phyloP scores from a whole-genome alignment of 371 early-diverging fungal species.

The Polyrhizophydium stewartii region DNA sequence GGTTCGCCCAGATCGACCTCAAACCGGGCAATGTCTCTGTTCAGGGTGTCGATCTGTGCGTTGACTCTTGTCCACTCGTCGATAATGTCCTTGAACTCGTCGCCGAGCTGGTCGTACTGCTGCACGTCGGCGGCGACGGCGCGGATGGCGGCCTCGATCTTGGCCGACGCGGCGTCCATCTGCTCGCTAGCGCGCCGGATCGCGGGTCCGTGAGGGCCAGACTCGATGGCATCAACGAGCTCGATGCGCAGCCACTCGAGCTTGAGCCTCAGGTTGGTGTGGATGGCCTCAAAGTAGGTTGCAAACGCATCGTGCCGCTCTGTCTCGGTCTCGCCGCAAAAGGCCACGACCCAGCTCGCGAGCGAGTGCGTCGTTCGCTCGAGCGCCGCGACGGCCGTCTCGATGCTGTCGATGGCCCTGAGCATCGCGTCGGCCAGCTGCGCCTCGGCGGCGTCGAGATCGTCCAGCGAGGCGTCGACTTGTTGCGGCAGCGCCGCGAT shows the following conservation, averaged over 20 bases:
- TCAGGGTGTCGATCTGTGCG: too few relatives aligned
- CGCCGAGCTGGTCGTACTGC: not conserved
- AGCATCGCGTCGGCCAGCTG: not conserved
- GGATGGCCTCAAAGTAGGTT: not conserved
- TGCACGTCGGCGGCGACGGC: not conserved
- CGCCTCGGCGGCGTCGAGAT: not conserved
- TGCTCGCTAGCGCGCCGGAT: not conserved
- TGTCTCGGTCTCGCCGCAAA: not conserved
- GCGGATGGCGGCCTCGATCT: not conserved
- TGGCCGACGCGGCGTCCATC: not conserved
- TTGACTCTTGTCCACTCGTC: not conserved
- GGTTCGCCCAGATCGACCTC: too few relatives aligned
- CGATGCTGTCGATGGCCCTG: not conserved
- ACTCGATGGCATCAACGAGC: not conserved
- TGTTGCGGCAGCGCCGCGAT: too few relatives aligned
- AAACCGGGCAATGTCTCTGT: not conserved
- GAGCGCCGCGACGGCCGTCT: not conserved
- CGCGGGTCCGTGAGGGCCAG: not conserved
- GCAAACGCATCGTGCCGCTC: not conserved
- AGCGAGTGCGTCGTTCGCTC: not conserved
- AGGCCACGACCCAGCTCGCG: not conserved
- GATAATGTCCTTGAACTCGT: constrained; percentile 2
- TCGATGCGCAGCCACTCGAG: constrained; percentile 1
- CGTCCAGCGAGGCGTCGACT: not conserved
- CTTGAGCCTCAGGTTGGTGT: not conserved